phyloP scores from a whole-genome alignment of 2,329 filamentous ascomycete species.

The Trichoderma citrinoviride region DNA sequence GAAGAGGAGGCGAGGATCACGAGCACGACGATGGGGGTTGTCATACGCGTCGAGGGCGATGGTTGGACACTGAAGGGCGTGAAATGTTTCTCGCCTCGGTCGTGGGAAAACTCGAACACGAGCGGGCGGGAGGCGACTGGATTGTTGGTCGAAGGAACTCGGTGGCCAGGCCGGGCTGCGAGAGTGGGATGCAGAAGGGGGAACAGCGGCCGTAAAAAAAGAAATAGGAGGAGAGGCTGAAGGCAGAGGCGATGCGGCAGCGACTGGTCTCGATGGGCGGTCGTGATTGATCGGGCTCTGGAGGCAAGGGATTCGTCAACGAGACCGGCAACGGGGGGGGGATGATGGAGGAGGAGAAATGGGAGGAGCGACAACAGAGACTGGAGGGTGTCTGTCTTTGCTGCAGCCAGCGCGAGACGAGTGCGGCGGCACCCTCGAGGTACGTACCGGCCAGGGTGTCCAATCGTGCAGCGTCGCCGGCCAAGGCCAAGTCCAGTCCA shows the following conservation, averaged over 20 bases:
- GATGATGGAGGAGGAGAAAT: slow-evolving; percentile 36
- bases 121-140: slow-evolving; percentile 28
- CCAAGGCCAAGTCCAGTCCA: slow-evolving; percentile 12
- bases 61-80: slow-evolving; percentile 28
- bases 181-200: slow-evolving; percentile 12
- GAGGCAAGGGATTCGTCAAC: slow-evolving; percentile 30
- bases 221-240: slow-evolving; percentile 19
- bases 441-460: slow-evolving; percentile 30
- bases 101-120: slow-evolving; percentile 32
- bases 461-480: slow-evolving; percentile 10
- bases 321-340: slow-evolving; percentile 34
- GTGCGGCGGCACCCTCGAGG: slow-evolving; percentile 27
- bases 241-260: slow-evolving; percentile 18
- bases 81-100: slow-evolving; percentile 34
- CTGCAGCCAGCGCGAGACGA: slow-evolving; percentile 23
- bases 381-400: slow-evolving; percentile 32
- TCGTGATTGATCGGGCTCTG: slow-evolving; percentile 18
- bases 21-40: slow-evolving; percentile 23
- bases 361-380: slow-evolving; percentile 38
- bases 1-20: slow-evolving; percentile 7
- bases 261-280: neutral
- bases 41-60: slow-evolving; percentile 27
- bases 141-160: slow-evolving; percentile 21
- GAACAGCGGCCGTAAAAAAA: slow-evolving; percentile 20
- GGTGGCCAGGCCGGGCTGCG: slow-evolving; percentile 1